phyloP scores from a whole-genome alignment of 1,284 basidiomycete genomes.

The Caloboletus firmus region DNA sequence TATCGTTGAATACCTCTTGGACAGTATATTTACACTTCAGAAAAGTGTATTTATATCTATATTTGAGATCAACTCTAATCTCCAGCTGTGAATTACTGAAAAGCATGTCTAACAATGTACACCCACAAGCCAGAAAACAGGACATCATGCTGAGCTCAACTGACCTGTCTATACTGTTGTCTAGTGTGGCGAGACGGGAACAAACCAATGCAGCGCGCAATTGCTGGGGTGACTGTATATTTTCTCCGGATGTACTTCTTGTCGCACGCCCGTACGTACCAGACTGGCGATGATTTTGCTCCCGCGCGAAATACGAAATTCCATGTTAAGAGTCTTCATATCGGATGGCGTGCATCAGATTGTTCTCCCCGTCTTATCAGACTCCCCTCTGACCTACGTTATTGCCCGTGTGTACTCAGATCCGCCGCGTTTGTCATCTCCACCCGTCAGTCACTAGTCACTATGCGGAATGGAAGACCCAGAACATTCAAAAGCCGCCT shows the following conservation, averaged over 20 bases:
- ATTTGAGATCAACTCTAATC: no score
- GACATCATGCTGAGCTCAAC: no score
- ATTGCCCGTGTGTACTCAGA: background rate
- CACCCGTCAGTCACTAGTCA: slow-evolving; percentile 5
- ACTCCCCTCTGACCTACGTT: background rate
- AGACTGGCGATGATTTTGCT: background rate
- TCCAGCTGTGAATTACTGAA: no score
- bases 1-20: no score
- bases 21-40: no score
- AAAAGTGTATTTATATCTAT: no score
- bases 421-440: slow-evolving; percentile 5
- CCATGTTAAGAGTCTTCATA: background rate
- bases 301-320: slow-evolving; percentile 1
- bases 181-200: no score
- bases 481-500: slow-evolving; percentile 4
- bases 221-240: no score
- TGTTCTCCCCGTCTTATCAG: background rate
- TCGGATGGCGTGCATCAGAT: background rate
- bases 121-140: no score
- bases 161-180: no score
- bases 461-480: slow-evolving; percentile 9
- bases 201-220: no score
- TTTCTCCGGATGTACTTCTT: background rate
- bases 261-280: slow-evolving; percentile 3
- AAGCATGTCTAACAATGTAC: no score